A percentile compares a stretch with the other conserved stretches of the same genome.
Evolutionary conservation across 108 stramenopile species (phyloP).

Genomic region (Nitzschia putrida): DNA sequence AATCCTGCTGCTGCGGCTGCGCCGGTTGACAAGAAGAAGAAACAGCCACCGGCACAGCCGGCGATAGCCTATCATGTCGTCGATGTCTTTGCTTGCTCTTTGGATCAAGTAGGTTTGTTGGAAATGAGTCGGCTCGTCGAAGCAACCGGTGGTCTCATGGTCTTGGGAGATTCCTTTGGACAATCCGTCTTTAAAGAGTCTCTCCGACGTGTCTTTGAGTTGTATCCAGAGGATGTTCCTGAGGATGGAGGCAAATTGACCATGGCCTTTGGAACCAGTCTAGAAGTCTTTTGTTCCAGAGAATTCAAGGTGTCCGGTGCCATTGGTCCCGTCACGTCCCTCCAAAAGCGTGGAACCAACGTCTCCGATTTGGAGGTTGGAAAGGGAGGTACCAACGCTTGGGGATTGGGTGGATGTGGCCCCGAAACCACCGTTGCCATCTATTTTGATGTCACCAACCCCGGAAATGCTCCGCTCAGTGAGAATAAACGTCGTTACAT

Average conservation of each 20-base stretch:
- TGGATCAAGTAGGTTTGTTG: conserved; percentile 97
- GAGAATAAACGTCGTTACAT: conserved; percentile 89
- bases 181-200: conserved; percentile 99
- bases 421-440: conserved; percentile 95
- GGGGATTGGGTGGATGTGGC: conserved; percentile 95
- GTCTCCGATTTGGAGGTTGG: conserved; percentile 96
- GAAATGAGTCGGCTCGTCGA: conserved; percentile 94
- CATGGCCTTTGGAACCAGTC: conserved; percentile 92
- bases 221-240: conserved; percentile 79
- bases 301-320: conserved; percentile 95
- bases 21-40: conserved; percentile 45
- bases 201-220: conserved; percentile 90
- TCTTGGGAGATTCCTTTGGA: conserved; percentile 95
- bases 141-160: conserved; percentile 96
- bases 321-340: conserved; percentile 85
- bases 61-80: conserved; percentile 84
- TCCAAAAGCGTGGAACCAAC: conserved; percentile 86
- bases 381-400: conserved; percentile 96
- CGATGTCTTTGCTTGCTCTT: conserved; percentile 97
- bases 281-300: conserved; percentile 89
- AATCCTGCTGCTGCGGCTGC: conserved; percentile 37
- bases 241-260: conserved; percentile 88
- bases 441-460: conserved; percentile 97
- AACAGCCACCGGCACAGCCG: conserved; percentile 22
- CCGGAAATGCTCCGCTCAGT: conserved; percentile 75